Percentiles rank a stretch among this genome's conserved stretches.
Evolutionary conservation across 1,139 yeast genomes (phyloP).

Genomic region (Blastobotrys petasosporus): DNA sequence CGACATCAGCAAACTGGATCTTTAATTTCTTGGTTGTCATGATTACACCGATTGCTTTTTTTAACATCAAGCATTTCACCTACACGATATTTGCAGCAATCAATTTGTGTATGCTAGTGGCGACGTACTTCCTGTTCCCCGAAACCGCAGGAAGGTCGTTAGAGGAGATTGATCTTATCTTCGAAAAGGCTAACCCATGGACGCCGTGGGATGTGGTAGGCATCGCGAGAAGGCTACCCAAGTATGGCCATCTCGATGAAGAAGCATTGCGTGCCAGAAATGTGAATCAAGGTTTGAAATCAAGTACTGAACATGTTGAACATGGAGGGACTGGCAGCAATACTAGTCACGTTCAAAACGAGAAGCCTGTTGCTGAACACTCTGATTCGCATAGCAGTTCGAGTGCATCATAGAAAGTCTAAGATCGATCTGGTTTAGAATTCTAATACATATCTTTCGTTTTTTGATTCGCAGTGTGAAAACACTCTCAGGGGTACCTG

Average conservation of each 20-base stretch:
- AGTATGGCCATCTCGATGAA: slow-evolving; percentile 6
- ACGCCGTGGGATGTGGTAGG: slow-evolving; percentile 39
- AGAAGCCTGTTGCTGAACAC: no score
- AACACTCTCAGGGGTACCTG: no score
- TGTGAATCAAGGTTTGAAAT: no score
- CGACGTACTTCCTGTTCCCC: slow-evolving; percentile 18
- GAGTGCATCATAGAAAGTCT: no score
- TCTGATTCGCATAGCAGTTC: no score
- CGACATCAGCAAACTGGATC: slow-evolving; percentile 50
- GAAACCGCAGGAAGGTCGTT: slow-evolving; percentile 18
- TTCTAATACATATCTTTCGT: no score
- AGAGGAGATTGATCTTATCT: slow-evolving; percentile 21
- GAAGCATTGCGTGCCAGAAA: slow-evolving; percentile 2
- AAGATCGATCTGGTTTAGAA: no score
- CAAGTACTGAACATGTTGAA: no score
- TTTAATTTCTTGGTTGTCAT: slow-evolving; percentile 49
- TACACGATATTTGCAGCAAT: slow-evolving; percentile 41
- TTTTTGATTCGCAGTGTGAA: no score
- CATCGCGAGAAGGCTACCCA: slow-evolving; percentile 24
- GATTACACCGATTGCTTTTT: slow-evolving; percentile 49
- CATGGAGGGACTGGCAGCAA: no score
- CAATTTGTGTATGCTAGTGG: slow-evolving; percentile 32
- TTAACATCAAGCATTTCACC: slow-evolving; percentile 41
- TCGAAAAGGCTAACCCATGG: slow-evolving; percentile 28
- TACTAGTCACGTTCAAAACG: no score